A percentile compares a stretch with the other conserved stretches of the same genome.
Evolutionary conservation across 2,329 filamentous ascomycete genomes (phyloP).

Genomic region (Alternaria triticina): DNA sequence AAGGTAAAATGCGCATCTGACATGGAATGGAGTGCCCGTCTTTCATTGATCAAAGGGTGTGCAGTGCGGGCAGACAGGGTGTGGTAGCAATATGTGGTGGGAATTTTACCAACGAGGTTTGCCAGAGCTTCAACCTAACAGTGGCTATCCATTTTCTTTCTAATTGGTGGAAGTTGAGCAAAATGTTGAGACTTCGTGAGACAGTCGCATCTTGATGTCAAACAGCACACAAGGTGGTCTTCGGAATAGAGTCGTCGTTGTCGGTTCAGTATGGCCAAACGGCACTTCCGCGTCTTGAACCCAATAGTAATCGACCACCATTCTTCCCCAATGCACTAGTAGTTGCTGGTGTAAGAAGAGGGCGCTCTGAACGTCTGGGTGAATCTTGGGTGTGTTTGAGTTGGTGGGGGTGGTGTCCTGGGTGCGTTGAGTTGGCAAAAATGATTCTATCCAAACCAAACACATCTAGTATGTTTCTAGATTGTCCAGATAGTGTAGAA

Average conservation of each 20-base stretch:
- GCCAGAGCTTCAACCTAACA: not conserved
- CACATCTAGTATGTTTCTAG: no score
- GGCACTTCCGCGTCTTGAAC: not conserved
- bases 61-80: not conserved
- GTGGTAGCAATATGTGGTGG: not conserved
- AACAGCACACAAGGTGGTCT: no score
- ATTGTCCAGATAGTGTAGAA: not conserved
- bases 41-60: not conserved
- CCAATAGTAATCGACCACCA: not conserved
- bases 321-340: not conserved
- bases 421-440: not conserved
- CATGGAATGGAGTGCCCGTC: not conserved
- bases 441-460: not conserved
- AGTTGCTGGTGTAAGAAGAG: fast-evolving
- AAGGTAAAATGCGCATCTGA: not conserved
- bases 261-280: not conserved
- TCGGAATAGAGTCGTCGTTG: not conserved
- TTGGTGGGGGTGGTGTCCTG: not conserved
- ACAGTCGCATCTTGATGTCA: no score
- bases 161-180: no score
- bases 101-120: not conserved
- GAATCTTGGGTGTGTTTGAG: fast-evolving
- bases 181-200: not conserved
- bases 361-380: not conserved
- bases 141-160: no score